These are phyloP conservation scores for Cephalotrichum gorgonifer DNA, from an alignment of 2,329 filamentous ascomycete species.

Conservation along the genomic window DNA sequence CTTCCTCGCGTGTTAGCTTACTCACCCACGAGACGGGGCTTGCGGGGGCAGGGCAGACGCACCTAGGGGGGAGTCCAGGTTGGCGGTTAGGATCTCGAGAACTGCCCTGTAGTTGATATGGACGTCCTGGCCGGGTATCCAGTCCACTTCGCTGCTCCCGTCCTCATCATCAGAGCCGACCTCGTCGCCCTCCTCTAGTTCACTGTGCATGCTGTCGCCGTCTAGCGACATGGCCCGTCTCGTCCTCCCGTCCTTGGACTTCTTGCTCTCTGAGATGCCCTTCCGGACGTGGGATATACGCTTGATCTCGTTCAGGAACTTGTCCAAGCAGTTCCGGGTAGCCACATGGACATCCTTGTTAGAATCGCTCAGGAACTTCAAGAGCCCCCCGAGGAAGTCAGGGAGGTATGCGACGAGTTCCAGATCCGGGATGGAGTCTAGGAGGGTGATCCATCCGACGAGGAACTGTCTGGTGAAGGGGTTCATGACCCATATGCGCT, in stretches of 20 bases:
- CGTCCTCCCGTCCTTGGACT: constrained; percentile 55
- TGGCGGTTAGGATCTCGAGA: constrained; percentile 80
- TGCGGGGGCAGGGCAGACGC: constrained; percentile 14
- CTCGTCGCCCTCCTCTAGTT: constrained; percentile 50
- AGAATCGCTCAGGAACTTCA: constrained; percentile 85
- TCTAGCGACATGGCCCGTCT: constrained; percentile 59
- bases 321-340: constrained; percentile 79
- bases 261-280: constrained; percentile 78
- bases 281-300: constrained; percentile 89
- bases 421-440: constrained; percentile 93
- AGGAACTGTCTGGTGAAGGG: constrained; percentile 92
- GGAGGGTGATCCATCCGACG: constrained; percentile 87
- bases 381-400: constrained; percentile 78
- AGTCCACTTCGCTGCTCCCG: constrained; percentile 72
- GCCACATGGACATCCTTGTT: constrained; percentile 92
- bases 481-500: constrained; percentile 88
- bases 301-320: constrained; percentile 88
- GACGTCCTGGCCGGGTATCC: constrained; percentile 95
- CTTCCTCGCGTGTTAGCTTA: constrained; percentile 27
- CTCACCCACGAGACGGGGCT: background rate
- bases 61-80: constrained; percentile 75
- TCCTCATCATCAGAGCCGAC: constrained; percentile 47
- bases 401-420: constrained; percentile 90
- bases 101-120: constrained; percentile 89
- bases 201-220: constrained; percentile 47